Base-by-base conservation (phyloP, 2,329 filamentous ascomycete genomes). In the Fusarium buharicum region DNA sequence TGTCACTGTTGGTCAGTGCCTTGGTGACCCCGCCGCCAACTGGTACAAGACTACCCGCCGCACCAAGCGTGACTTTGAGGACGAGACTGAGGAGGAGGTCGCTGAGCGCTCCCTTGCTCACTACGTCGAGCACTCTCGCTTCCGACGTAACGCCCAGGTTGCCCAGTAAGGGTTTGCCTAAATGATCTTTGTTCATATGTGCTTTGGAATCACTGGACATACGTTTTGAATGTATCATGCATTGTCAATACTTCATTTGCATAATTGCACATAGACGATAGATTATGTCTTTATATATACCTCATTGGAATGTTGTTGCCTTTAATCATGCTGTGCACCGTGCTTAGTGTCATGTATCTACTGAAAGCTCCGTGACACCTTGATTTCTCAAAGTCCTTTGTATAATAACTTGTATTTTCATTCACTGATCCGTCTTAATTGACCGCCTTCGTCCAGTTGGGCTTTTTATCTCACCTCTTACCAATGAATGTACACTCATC, bases 1-100 rank as follows among this genome's bases (percentile, higher is more conserved):
- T 44, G 70, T 72, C 18, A 72, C 70, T 18, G 70, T 72, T 22
- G 70, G 70, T 14, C 62, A 62, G 30, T 68, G 66, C 52, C 65
- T 68, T 6, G 66, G 66, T 18, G 65, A 68, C 20, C 22, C 53
- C 33, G 11, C 48, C 22, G 41, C 56, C 41, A 59, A 59, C 56
- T 59, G 56, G 56, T 59, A 59, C 48, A 59, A 51, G 59, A 47
- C 50, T n/a, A 50, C 59, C 17, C 59, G 55, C 48, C 56, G 56
- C 16, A 60, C 56, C 41, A 59, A 59, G 55, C 56, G 56, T 39
- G 56, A 60, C 22, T 8, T 24, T 8, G 22, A 24, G 22, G 22
- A 24, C 3, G 22, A 24, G 22, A 24, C 22, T 7, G 55, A 59
- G 40, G 40, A 30, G 4, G 47, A 59, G 11, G 37, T 55, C 20